Evolutionary conservation across 352 stramenopile genomes (phyloP).

Genomic region (Globisporangium canariense): DNA sequence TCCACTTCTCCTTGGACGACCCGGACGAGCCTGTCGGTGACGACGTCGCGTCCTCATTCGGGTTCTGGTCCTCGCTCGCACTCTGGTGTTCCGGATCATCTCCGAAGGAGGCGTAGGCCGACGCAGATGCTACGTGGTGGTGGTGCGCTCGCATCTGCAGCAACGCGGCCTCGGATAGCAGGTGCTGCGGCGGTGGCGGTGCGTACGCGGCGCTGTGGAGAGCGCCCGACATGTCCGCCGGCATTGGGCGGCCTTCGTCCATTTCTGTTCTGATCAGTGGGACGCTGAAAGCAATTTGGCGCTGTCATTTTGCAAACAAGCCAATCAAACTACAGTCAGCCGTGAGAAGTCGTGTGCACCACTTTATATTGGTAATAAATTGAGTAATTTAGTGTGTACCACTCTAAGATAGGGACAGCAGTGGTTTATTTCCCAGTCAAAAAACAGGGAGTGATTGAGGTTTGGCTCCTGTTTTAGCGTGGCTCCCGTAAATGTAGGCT

Average conservation of each 20-base stretch:
- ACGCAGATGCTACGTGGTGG: background rate
- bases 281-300: background rate
- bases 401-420: background rate
- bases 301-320: background rate
- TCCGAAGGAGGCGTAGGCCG: conserved; percentile 8
- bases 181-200: background rate
- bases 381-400: background rate
- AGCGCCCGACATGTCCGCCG: background rate
- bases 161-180: conserved; percentile 5
- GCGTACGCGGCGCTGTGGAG: conserved; percentile 6
- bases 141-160: conserved; percentile 5
- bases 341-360: background rate
- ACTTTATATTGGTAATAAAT: background rate
- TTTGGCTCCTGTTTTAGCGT: no score
- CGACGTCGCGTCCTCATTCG: conserved; percentile 16
- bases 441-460: no score
- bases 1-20: conserved; percentile 61
- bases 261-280: conserved; percentile 14
- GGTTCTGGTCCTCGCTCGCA: conserved; percentile 12
- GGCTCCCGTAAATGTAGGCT: no score
- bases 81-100: conserved; percentile 11
- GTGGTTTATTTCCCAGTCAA: no score
- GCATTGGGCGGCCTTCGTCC: background rate
- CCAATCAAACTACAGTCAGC: conserved; percentile 2
- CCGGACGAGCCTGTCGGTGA: conserved; percentile 24